Base-by-base conservation (phyloP, 1,139 yeast species). In the Diutina pseudorugosa region DNA sequence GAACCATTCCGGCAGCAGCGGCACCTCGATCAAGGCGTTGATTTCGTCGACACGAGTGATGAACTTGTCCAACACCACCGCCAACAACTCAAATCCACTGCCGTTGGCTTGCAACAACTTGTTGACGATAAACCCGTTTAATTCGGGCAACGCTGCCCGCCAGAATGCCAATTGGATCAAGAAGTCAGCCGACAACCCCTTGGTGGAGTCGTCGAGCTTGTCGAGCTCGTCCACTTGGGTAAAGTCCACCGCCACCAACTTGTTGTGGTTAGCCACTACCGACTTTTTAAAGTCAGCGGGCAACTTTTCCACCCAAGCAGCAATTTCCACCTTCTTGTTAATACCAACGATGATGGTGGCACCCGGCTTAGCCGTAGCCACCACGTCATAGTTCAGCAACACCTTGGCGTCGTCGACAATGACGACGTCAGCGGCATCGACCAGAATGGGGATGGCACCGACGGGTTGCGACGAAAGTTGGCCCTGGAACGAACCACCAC, bases 101-200 rank as follows among this genome's bases (percentile, higher is more conserved):
- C 95, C 94, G 57, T 84, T 83, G 23, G 95, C 85, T 64, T 84
- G 87, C 64, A 85, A 80, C 60, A 89, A 79, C 67, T 84, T 85
- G 67, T 88, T 85, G 55, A 88, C 90, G 59, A 85, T 77, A 50
- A 83, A 82, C 51, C 82, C 84, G 47, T 76, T 75, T 51, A 83
- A 75, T 53, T 77, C 76, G 8, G 90, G 88, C 56, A 76, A 79
- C 6, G 87, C 78, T 45, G 77, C 71, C 58, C 78, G 77, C 95
- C 96, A 89, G 72, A 88, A 85, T 1, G 83, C 88, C 52, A 85
- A 78, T 69, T 89, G 96, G 54, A 80, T 71, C 54, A 89, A 87
- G 66, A 89, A 83, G 48, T 82, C 79, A 43, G 77, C 76, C 1
- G 94, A 83, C 63, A 90, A 82, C 19, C 95, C 95, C 60, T 81